A percentile compares a stretch with the other conserved stretches of the same genome.
Evolutionary conservation across 768 basidiomycete species (phyloP).

Genomic region (Nidularia sp.): DNA sequence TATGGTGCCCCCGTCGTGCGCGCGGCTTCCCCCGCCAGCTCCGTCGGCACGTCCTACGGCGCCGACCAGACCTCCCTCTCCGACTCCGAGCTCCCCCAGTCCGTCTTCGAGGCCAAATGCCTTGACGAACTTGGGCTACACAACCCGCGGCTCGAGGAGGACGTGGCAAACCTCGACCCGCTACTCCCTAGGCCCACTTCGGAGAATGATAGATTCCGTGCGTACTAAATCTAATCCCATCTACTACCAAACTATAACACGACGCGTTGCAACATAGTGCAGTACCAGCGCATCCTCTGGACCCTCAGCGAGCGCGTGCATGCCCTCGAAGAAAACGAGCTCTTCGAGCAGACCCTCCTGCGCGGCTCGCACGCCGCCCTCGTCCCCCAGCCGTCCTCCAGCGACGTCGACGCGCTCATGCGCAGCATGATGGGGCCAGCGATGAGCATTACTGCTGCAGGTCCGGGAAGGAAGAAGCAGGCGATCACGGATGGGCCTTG

Average conservation of each 20-base stretch:
- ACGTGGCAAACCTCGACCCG: slow-evolving; percentile 32
- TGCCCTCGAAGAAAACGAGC: slow-evolving; percentile 41
- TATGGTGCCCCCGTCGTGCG: slow-evolving; percentile 46
- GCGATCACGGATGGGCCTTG: slow-evolving; percentile 27
- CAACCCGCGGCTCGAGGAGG: slow-evolving; percentile 33
- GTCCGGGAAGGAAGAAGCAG: slow-evolving; percentile 4
- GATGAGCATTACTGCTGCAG: slow-evolving; percentile 7
- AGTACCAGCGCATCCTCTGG: slow-evolving; percentile 28
- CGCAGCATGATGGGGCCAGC: slow-evolving; percentile 45
- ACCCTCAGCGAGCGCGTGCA: slow-evolving; percentile 32
- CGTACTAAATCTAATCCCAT: slow-evolving; percentile 6
- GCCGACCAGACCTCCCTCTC: slow-evolving; percentile 42
- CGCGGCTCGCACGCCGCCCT: slow-evolving; percentile 42
- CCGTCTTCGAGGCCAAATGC: slow-evolving; percentile 39
- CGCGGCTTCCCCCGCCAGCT: slow-evolving; percentile 48
- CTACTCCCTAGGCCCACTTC: slow-evolving; percentile 15
- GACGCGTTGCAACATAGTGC: slow-evolving; percentile 1
- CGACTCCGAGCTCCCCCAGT: slow-evolving; percentile 39
- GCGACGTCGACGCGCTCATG: slow-evolving; percentile 47
- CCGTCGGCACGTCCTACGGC: slow-evolving; percentile 42
- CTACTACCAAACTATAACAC: neutral
- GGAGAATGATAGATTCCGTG: slow-evolving; percentile 22
- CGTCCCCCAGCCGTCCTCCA: slow-evolving; percentile 37
- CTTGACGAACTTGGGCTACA: slow-evolving; percentile 32
- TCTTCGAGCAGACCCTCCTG: slow-evolving; percentile 43